Base-by-base conservation (phyloP, 2,329 filamentous ascomycete genomes). In the Aspergillus melleus region DNA sequence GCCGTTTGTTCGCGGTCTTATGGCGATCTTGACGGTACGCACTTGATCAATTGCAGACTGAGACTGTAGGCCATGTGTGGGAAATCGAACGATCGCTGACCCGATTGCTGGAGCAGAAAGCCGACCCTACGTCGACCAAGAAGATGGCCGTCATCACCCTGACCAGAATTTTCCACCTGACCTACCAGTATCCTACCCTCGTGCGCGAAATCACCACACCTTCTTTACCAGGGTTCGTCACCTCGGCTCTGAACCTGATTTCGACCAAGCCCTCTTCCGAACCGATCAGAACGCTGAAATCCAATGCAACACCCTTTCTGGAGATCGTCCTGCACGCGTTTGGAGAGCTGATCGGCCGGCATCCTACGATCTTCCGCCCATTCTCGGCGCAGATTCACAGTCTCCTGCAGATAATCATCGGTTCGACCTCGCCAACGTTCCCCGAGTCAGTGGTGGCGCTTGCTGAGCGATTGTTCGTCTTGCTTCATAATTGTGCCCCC, bases 121-220 rank as follows among this genome's bases (percentile, higher is more conserved):
- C 88, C 10, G 92, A 96, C 68, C 87, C 91, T 3, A 74, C 84
- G 6, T 85, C 88, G 4, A 88, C 88, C 36, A 96, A 95, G 72
- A 90, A 90, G 72, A 76, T 97, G 60, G 86, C 86, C 65, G 81
- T 96, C 53, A 84, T 95, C 62, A 86, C 90, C 14, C 79, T 97
- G 62, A 90, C 90, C 20, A 88, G 90, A 70, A 92, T 97, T 66
- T 97, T 95, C 77, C 84, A 87, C 66, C 84, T 95, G 39, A 89
- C 93, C 46, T 90, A 92, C 70, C 86, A 89, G 42, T 92, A 92
- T 71, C 91, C 90, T 61, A 95, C 91, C 9, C 81, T 97, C 55
- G 83, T 94, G 49, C 85, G 94, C 67, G 93, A 97, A 72, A 91
- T 97, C 61, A 93, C 90, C 1, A 96, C 92, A 0, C 92, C 92